Evolutionary conservation across 441 rosid genomes (phyloP).

Genomic region (Populus hybrid): DNA sequence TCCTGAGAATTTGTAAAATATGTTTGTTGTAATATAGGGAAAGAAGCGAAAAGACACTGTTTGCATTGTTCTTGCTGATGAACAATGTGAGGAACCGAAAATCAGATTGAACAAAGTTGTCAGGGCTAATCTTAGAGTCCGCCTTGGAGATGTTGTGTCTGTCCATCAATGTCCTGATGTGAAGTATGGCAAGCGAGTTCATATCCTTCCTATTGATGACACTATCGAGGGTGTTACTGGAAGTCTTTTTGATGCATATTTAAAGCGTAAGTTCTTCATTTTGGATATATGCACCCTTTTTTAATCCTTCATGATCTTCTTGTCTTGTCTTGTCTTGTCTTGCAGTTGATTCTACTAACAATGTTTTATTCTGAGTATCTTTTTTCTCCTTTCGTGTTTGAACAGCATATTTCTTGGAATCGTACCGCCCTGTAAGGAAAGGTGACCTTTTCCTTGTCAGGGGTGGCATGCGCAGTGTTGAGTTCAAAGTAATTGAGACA

Average conservation of each 20-base stretch:
- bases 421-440: constrained; percentile 61
- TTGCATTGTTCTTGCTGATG: constrained; percentile 74
- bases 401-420: constrained; percentile 62
- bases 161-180: constrained; percentile 24
- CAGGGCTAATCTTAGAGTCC: constrained; percentile 70
- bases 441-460: constrained; percentile 23
- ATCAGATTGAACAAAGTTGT: constrained; percentile 76
- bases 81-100: constrained; percentile 66
- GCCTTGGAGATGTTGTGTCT: constrained; percentile 74
- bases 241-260: constrained; percentile 68
- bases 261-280: constrained; percentile 51
- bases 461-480: constrained; percentile 69
- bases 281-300: neutral
- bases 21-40: constrained; percentile 32
- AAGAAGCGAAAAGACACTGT: constrained; percentile 72
- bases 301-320: neutral
- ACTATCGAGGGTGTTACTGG: constrained; percentile 83
- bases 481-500: constrained; percentile 59
- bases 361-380: neutral
- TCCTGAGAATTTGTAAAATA: neutral
- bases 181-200: constrained; percentile 73
- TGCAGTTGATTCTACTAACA: neutral
- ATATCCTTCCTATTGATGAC: constrained; percentile 71
- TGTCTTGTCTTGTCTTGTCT: neutral
- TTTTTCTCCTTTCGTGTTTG: neutral